Evolutionary conservation across 768 basidiomycete genomes (phyloP), one percentile per base, ranked within the genome.

Genomic region (Lactifluus subvellereus): DNA sequence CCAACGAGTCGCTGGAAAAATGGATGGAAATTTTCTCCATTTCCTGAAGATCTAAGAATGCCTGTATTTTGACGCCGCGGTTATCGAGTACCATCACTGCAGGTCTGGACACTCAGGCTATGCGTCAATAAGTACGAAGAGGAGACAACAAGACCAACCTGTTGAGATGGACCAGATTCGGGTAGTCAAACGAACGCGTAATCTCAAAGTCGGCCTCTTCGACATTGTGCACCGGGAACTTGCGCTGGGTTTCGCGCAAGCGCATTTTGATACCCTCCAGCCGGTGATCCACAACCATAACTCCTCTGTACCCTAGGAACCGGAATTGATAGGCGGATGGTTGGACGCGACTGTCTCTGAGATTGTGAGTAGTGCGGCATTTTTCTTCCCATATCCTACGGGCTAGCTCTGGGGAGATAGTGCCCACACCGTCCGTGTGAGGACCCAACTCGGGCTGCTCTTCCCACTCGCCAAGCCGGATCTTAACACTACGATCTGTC

Each of bases 351-450:
- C 27, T 27, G 2, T 27, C 27, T 27, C 33, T 52, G 22, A 13
- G 4, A 1, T 43, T 22, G 20, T 30, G 61, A 30, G 55, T 78
- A n/a, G 27, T 3, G 27, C 72, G 70, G 59, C 84, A 84, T 16
- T 86, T 71, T 4, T 75, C 77, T 13, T 69, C 64, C 85, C 86
- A 91, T 37, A 94, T 87, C 67, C 70, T 74, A 47, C 84, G 71
- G 0, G 78, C 82, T 4, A 93, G 75, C 27, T 76, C 74, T 20
- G 74, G 73, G 1, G 89, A 88, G 54, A 93, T 89, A 0, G 89
- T 90, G 1, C 91, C 91, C 11, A 88, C 83, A 33, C 91, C 91
- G 60, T 94, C 91, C 0, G 91, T 92, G 70, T 85, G 86, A 27
- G 79, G 62, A 63, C 77, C 78, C 11, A 91, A 74, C 69, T 92